These are phyloP conservation scores for Boletus rufocinnamomeus DNA, from an alignment of 768 basidiomycete species.

Conservation along the genomic window DNA sequence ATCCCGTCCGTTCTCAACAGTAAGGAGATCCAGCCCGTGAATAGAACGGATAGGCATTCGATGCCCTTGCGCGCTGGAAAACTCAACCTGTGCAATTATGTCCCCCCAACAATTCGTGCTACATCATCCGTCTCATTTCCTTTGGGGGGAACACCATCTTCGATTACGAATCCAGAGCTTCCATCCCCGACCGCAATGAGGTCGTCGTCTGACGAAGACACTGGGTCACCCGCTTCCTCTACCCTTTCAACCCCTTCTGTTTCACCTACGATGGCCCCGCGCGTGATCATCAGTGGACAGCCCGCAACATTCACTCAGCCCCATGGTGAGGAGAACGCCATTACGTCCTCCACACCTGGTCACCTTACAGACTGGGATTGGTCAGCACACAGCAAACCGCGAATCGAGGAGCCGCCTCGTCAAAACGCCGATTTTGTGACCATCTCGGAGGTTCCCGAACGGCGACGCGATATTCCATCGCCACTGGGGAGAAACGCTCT, in stretches of 20 bases:
- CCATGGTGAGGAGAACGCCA: background rate
- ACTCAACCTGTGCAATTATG: conserved; percentile 37
- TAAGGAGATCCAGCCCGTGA: background rate
- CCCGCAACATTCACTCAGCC: conserved; percentile 18
- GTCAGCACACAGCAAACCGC: conserved; percentile 10
- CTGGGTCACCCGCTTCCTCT: conserved; percentile 28
- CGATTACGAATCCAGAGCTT: background rate
- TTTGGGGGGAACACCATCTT: background rate
- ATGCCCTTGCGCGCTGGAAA: conserved; percentile 18
- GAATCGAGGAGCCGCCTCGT: background rate
- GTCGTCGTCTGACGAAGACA: conserved; percentile 15
- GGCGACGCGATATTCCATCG: background rate
- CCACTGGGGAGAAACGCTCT: background rate
- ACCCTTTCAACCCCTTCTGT: conserved; percentile 28
- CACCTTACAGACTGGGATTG: conserved; percentile 29
- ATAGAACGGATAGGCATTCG: background rate
- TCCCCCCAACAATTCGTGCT: conserved; percentile 25
- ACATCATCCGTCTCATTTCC: conserved; percentile 6
- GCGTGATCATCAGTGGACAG: conserved; percentile 30
- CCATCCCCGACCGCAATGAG: background rate
- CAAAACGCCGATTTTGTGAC: conserved; percentile 2
- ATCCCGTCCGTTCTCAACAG: background rate
- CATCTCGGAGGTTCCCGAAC: conserved; percentile 27
- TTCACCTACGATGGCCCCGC: conserved; percentile 25
- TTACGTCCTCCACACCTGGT: background rate